These are phyloP conservation scores for Pyronema omphalodes DNA, from an alignment of 495 filamentous ascomycete species.

Conservation along the genomic window DNA sequence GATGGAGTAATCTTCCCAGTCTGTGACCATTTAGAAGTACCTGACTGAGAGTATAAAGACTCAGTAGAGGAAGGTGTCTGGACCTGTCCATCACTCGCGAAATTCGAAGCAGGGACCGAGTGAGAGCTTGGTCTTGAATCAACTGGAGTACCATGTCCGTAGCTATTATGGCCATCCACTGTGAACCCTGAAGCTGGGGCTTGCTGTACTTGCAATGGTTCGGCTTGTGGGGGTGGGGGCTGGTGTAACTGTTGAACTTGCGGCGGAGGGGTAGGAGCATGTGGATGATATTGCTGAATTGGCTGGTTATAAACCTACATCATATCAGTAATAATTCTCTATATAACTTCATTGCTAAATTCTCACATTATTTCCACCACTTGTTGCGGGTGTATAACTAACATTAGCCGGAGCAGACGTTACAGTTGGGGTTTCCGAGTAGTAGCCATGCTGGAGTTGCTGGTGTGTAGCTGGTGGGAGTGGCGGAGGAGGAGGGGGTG, in stretches of 20 bases:
- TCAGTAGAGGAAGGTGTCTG: neutral
- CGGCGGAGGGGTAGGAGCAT: neutral
- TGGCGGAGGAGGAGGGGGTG: neutral
- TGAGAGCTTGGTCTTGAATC: neutral
- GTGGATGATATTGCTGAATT: neutral
- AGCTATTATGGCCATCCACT: neutral
- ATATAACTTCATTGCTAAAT: neutral
- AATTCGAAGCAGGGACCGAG: neutral
- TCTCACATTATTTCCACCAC: neutral
- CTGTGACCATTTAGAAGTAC: neutral
- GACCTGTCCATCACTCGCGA: neutral
- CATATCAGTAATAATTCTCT: neutral
- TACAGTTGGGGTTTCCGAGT: too few species aligned
- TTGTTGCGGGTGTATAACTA: neutral
- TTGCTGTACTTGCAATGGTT: slow-evolving; percentile 1
- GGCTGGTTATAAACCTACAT: neutral
- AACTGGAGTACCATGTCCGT: too few species aligned
- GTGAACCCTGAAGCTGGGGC: neutral
- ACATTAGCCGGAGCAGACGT: too few species aligned
- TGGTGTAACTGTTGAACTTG: neutral
- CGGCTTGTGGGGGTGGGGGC: neutral
- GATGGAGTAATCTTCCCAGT: neutral
- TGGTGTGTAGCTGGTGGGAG: too few species aligned
- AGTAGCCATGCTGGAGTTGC: too few species aligned
- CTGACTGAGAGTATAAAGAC: neutral